Evolutionary conservation across 2,329 filamentous ascomycete species (phyloP).

Genomic region (Hysterium pulicare): DNA sequence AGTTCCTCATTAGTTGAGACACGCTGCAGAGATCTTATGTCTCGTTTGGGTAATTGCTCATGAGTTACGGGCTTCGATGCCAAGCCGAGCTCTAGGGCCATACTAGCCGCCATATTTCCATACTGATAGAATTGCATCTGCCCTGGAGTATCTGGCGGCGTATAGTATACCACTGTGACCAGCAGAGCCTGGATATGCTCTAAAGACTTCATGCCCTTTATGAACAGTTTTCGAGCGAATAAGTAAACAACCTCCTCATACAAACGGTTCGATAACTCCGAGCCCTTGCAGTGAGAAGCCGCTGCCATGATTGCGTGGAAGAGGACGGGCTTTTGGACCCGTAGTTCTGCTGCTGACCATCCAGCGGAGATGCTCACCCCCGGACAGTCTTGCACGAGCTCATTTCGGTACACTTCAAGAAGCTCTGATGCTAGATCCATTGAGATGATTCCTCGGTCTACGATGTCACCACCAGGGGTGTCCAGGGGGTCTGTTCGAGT

Average conservation of each 20-base stretch:
- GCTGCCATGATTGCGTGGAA: conserved; percentile 38
- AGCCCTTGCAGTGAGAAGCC: conserved; percentile 30
- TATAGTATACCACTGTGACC: conserved; percentile 32
- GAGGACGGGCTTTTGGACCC: conserved; percentile 29
- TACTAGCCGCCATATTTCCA: conserved; percentile 33
- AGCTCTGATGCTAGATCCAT: conserved; percentile 26
- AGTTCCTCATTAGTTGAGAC: conserved; percentile 35
- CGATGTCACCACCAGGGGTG: conserved; percentile 26
- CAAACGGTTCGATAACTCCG: conserved; percentile 26
- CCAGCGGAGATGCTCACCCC: conserved; percentile 27
- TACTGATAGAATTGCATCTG: conserved; percentile 35
- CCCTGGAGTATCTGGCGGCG: conserved; percentile 28
- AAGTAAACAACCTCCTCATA: conserved; percentile 33
- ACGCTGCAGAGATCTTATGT: conserved; percentile 27
- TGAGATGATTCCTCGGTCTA: conserved; percentile 31
- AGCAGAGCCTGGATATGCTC: conserved; percentile 34
- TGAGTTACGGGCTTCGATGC: conserved; percentile 36
- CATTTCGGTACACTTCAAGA: conserved; percentile 27
- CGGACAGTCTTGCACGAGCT: conserved; percentile 27
- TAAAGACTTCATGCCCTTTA: conserved; percentile 37
- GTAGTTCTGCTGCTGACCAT: conserved; percentile 28
- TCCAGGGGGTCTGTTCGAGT: neutral
- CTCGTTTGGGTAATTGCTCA: conserved; percentile 34
- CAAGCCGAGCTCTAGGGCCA: conserved; percentile 35
- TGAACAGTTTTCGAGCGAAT: conserved; percentile 31